phyloP scores from a whole-genome alignment of 2,329 filamentous ascomycete species.

The Colletotrichum scovillei region DNA sequence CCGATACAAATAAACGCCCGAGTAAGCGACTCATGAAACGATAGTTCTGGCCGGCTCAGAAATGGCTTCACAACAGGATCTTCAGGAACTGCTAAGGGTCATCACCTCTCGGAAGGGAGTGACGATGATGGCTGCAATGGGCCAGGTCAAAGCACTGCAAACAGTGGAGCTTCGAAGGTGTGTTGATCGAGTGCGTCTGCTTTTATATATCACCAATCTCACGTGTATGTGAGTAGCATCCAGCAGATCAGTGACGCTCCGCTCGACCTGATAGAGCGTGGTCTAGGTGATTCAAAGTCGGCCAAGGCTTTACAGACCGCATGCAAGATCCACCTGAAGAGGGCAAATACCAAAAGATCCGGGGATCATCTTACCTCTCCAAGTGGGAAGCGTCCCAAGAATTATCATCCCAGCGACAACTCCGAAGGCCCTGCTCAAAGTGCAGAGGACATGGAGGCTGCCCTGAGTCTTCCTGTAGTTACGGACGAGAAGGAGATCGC shows the following conservation, averaged over 20 bases:
- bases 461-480: constrained; percentile 68
- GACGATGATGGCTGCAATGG: constrained; percentile 69
- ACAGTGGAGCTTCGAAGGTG: constrained; percentile 66
- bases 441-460: constrained; percentile 69
- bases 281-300: constrained; percentile 59
- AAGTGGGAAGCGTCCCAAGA: constrained; percentile 36
- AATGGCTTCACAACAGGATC: constrained; percentile 68
- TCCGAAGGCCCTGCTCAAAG: constrained; percentile 26
- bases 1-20: neutral
- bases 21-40: neutral
- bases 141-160: constrained; percentile 68
- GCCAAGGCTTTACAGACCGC: constrained; percentile 64
- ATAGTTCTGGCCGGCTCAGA: neutral
- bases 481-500: constrained; percentile 70
- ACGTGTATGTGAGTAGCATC: constrained; percentile 52
- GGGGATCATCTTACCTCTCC: constrained; percentile 35
- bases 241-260: constrained; percentile 65
- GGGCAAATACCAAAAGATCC: neutral
- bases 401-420: constrained; percentile 26
- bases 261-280: constrained; percentile 55
- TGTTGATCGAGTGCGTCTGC: constrained; percentile 30
- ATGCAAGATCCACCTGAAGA: constrained; percentile 64
- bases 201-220: neutral
- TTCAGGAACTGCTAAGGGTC: constrained; percentile 71
- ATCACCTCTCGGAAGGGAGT: constrained; percentile 66